Evolutionary conservation across 805 yeast species (phyloP).

Genomic region (Zygosaccharomyces bailii): DNA sequence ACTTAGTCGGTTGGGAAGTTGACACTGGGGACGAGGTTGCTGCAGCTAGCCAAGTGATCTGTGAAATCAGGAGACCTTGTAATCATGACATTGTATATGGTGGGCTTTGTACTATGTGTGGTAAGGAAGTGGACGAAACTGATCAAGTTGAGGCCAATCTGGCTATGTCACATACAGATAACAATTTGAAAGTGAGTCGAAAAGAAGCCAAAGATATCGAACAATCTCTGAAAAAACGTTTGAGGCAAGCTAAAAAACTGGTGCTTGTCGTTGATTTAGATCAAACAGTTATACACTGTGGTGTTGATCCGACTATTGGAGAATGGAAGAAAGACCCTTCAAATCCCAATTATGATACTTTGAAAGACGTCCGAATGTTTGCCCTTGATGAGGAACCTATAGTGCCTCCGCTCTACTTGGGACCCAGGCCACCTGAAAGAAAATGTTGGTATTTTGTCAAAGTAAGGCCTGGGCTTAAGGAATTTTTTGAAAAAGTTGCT

Average conservation of each 20-base stretch:
- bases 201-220: conserved; percentile 87
- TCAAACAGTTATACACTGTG: conserved; percentile 96
- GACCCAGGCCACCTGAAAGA: conserved; percentile 55
- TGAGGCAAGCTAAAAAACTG: conserved; percentile 61
- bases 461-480: conserved; percentile 78
- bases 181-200: conserved; percentile 76
- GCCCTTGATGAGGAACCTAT: conserved; percentile 71
- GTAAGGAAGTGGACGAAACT: conserved; percentile 68
- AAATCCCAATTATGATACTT: conserved; percentile 80
- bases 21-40: conserved; percentile 57
- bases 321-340: conserved; percentile 89
- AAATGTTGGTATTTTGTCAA: conserved; percentile 90
- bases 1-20: conserved; percentile 49
- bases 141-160: conserved; percentile 58
- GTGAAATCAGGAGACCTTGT: conserved; percentile 73
- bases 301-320: conserved; percentile 95
- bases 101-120: conserved; percentile 92
- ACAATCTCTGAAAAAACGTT: conserved; percentile 54
- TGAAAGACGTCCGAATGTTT: conserved; percentile 77
- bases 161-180: conserved; percentile 86
- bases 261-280: conserved; percentile 94
- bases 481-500: conserved; percentile 63
- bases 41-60: conserved; percentile 45
- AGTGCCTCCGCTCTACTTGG: conserved; percentile 54
- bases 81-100: conserved; percentile 91